phyloP scores from a whole-genome alignment of 2,329 filamentous ascomycete species.

The Fusarium mundagurra region DNA sequence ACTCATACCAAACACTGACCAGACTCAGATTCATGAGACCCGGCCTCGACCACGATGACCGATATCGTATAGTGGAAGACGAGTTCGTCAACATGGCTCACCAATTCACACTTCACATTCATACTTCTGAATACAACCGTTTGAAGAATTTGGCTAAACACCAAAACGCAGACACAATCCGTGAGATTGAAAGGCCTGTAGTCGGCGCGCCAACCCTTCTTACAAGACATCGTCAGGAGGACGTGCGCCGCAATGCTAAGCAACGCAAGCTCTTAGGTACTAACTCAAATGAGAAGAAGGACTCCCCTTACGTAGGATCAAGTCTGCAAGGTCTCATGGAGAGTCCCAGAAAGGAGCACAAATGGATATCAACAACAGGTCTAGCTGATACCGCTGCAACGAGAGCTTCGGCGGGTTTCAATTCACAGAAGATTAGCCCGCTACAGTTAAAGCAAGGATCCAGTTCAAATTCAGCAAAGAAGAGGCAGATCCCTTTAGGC shows the following conservation, averaged over 20 bases:
- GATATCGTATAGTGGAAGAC: constrained; percentile 85
- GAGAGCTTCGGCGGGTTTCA: constrained; percentile 44
- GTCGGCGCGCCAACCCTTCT: constrained; percentile 49
- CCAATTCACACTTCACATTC: constrained; percentile 77
- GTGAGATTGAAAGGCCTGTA: constrained; percentile 62
- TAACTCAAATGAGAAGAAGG: not conserved
- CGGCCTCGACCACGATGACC: constrained; percentile 73
- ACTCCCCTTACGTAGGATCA: constrained; percentile 44
- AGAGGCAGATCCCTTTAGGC: constrained; percentile 11
- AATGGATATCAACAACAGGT: constrained; percentile 40
- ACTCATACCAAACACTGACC: not conserved
- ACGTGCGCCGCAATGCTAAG: constrained; percentile 31
- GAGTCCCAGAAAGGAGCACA: constrained; percentile 48
- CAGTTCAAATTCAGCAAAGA: constrained; percentile 10
- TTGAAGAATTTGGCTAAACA: constrained; percentile 67
- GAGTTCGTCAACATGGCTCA: constrained; percentile 76
- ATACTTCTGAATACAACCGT: constrained; percentile 79
- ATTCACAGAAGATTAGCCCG: constrained; percentile 32
- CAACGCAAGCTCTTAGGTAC: constrained; percentile 37
- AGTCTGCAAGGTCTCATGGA: constrained; percentile 57
- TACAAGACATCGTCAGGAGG: constrained; percentile 37
- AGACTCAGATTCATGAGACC: constrained; percentile 68
- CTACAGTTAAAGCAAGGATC: not conserved
- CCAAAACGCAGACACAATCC: constrained; percentile 63
- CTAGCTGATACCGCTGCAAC: constrained; percentile 35